phyloP scores from a whole-genome alignment of 2,329 filamentous ascomycete genomes.

The Epichloe baconii region DNA sequence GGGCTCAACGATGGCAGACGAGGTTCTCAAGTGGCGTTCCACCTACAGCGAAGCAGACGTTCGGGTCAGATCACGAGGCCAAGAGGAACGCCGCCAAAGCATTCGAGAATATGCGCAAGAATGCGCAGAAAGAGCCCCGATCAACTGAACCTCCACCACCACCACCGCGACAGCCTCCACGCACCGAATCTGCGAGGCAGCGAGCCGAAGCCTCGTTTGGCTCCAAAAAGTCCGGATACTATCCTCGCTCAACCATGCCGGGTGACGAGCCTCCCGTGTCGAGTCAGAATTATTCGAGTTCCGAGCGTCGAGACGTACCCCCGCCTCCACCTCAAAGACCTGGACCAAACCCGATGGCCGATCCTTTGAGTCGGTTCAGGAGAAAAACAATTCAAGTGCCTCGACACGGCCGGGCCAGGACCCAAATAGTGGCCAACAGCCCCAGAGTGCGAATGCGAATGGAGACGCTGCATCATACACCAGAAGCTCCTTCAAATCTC shows the following conservation, averaged over 20 bases:
- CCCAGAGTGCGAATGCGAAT: neutral
- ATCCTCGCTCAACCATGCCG: constrained; percentile 32
- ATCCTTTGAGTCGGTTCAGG: constrained; percentile 36
- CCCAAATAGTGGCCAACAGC: neutral
- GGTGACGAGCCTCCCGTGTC: constrained; percentile 40
- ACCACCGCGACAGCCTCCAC: constrained; percentile 29
- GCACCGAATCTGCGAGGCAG: constrained; percentile 39
- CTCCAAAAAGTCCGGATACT: constrained; percentile 33
- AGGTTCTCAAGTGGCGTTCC: constrained; percentile 28
- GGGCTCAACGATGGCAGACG: constrained; percentile 31
- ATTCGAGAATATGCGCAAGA: constrained; percentile 31
- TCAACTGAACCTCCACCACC: constrained; percentile 15
- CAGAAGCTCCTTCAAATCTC: constrained; percentile 2
- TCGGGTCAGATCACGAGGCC: constrained; percentile 20
- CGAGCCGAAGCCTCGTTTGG: constrained; percentile 44
- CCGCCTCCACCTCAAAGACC: constrained; percentile 7
- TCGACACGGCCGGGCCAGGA: constrained; percentile 12
- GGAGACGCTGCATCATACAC: neutral
- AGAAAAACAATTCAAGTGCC: constrained; percentile 21
- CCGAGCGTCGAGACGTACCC: constrained; percentile 12
- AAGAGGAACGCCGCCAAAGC: constrained; percentile 29
- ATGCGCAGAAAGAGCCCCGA: constrained; percentile 14
- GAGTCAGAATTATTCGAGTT: constrained; percentile 33
- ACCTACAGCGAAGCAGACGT: constrained; percentile 28
- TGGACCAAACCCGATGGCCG: constrained; percentile 19